A percentile compares a stretch with the other conserved stretches of the same genome.
Conservation (phyloP, 768 basidiomycete genomes). For the Phallus indusiatus region DNA sequence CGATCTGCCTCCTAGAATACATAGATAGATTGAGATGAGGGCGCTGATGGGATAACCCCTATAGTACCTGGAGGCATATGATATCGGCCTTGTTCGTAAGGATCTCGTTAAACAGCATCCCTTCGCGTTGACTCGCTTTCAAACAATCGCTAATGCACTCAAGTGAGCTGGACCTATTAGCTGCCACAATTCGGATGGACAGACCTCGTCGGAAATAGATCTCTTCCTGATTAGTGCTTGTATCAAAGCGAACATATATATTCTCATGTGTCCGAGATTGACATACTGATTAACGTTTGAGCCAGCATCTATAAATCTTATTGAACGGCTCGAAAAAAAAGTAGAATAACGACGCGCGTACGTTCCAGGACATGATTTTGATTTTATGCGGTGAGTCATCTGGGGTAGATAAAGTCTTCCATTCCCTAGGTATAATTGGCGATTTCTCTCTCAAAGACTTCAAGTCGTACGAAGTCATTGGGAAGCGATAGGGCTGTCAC, state of each 20-base stretch:
- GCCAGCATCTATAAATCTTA: slow-evolving; percentile 50
- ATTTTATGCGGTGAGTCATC: slow-evolving; percentile 13
- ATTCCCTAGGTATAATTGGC: background rate
- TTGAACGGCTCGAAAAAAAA: slow-evolving; percentile 9
- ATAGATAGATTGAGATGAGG: background rate
- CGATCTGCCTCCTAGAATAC: slow-evolving; percentile 74
- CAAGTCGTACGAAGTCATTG: background rate
- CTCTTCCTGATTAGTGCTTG: slow-evolving; percentile 44
- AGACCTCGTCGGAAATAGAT: slow-evolving; percentile 54
- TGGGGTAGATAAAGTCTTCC: background rate
- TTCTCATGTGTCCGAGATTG: background rate
- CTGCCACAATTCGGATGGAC: background rate
- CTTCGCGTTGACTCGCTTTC: slow-evolving; percentile 60
- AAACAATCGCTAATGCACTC: slow-evolving; percentile 57
- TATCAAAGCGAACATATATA: background rate
- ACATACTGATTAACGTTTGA: slow-evolving; percentile 72
- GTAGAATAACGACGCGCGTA: slow-evolving; percentile 31
- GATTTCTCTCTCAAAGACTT: background rate
- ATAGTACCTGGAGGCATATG: slow-evolving; percentile 73
- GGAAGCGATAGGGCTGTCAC: background rate
- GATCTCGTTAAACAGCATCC: slow-evolving; percentile 74
- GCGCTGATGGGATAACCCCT: slow-evolving; percentile 11
- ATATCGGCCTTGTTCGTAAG: slow-evolving; percentile 65
- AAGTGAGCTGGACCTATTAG: background rate
- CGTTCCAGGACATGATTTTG: slow-evolving; percentile 78